Evolutionary conservation across 495 filamentous ascomycete species (phyloP).

Genomic region (Haplographium delicatum): DNA sequence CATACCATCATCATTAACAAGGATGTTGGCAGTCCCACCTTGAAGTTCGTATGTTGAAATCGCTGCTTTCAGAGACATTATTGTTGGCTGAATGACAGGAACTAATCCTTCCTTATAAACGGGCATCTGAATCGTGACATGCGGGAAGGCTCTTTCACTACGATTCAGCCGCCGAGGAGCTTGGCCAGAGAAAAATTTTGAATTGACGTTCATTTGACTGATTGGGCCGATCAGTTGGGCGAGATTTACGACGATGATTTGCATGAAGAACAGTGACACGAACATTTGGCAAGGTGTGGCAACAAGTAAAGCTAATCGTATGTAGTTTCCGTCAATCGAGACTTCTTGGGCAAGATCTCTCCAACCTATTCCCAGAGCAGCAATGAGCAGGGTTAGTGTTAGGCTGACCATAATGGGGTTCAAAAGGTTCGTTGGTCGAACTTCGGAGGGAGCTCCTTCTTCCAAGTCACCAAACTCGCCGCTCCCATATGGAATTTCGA

Average conservation of each 20-base stretch:
- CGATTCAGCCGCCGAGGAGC: conserved; percentile 45
- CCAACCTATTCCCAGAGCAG: conserved; percentile 52
- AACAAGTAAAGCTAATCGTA: conserved; percentile 27
- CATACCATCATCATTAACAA: conserved; percentile 67
- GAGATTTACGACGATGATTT: conserved; percentile 49
- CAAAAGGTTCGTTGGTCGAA: conserved; percentile 41
- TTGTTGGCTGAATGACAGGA: conserved; percentile 57
- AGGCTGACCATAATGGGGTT: conserved; percentile 44
- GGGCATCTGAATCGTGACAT: conserved; percentile 71
- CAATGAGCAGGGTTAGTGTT: conserved; percentile 45
- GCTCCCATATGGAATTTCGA: conserved; percentile 28
- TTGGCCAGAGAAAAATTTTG: conserved; percentile 55
- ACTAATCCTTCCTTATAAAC: conserved; percentile 69
- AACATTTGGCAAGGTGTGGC: conserved; percentile 37
- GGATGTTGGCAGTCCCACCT: conserved; percentile 65
- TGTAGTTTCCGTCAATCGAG: conserved; percentile 35
- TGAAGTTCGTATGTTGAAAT: conserved; percentile 66
- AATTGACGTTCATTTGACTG: conserved; percentile 49
- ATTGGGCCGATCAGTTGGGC: conserved; percentile 57
- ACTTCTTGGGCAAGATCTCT: conserved; percentile 48
- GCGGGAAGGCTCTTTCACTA: conserved; percentile 43
- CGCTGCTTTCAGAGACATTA: conserved; percentile 56
- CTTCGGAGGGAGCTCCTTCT: conserved; percentile 30
- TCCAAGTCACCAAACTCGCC: conserved; percentile 34
- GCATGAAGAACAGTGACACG: conserved; percentile 43